Evolutionary conservation across 2,329 filamentous ascomycete species (phyloP), one percentile per base, ranked within the genome.

Genomic region (Alternaria triticimaculans): DNA sequence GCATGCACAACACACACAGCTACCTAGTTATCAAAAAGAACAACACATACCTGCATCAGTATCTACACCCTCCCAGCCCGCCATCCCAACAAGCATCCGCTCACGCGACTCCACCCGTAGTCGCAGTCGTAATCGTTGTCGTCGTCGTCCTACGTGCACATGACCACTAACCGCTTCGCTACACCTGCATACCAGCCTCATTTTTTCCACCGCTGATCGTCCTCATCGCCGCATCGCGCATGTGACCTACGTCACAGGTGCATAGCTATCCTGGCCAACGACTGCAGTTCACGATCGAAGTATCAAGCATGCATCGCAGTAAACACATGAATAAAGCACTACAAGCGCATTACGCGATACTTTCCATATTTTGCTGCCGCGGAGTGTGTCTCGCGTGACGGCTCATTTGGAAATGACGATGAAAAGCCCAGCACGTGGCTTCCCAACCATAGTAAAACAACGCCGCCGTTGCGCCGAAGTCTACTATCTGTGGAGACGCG

Each of bases 151-250:
- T 23, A 37, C 37, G 37, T 45, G 43, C 53, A 55, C 53, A 55
- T 55, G 53, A 55, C 30, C 23, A 37, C 20, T 60, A 43, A 50
- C 45, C 45, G 21, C 57, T 43, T 59, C 44, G 53, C 51, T 60
- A 50, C 43, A 60, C 58, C 53, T 60, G 58, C 58, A 60, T 26
- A 41, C 14, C 44, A 56, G 44, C 44, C 58, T 60, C 43, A 49
- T 56, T 57, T 46, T 23, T 23, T 20, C 58, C 37, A 55, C 41
- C 54, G 41, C 54, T 45, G 54, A 45, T 54, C 20, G 28, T 41
- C 37, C n/a, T 11, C 37, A 41, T 41, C 37, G 37, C 37, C 37
- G 44, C 18, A 20, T 23, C 23, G 23, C n/a, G 44, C 26, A 55
- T 45, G 50, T 46, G 58, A 41, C 33, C 12, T 45, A 15, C 51